Evolutionary conservation across 177 flowering plant species (phyloP).

Genomic region (Tripterygium wilfordii): DNA sequence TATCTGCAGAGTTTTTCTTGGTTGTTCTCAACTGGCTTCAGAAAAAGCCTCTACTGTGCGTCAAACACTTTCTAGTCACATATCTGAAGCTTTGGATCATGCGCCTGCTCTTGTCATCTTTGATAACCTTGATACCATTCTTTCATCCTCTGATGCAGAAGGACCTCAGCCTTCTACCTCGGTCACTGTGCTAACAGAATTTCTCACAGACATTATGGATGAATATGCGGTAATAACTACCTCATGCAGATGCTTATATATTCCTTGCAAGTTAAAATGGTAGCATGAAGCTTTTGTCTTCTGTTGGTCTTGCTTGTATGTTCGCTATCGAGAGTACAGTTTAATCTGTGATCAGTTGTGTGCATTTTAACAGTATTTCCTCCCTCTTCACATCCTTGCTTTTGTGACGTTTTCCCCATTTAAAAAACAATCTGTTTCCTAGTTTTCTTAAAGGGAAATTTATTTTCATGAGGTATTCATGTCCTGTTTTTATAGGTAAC

Average conservation of each 20-base stretch:
- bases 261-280: no score
- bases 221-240: constrained; percentile 65
- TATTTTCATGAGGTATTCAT: no score
- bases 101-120: constrained; percentile 80
- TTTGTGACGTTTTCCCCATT: no score
- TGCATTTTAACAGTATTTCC: no score
- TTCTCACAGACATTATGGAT: constrained; percentile 72
- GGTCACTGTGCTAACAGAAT: constrained; percentile 45
- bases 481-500: no score
- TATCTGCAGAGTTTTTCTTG: constrained; percentile 62
- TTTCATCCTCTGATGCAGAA: constrained; percentile 59
- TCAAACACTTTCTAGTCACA: constrained; percentile 45
- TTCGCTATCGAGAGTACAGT: no score
- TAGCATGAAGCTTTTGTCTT: no score
- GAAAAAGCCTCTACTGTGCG: constrained; percentile 63
- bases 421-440: no score
- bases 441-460: no score
- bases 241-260: background rate
- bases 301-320: no score
- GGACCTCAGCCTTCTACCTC: constrained; percentile 68
- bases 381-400: no score
- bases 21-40: constrained; percentile 64
- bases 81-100: constrained; percentile 81
- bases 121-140: constrained; percentile 89
- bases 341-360: no score